These are phyloP conservation scores for Neurospora sublineolata DNA, from an alignment of 495 filamentous ascomycete genomes.

Conservation along the genomic window DNA sequence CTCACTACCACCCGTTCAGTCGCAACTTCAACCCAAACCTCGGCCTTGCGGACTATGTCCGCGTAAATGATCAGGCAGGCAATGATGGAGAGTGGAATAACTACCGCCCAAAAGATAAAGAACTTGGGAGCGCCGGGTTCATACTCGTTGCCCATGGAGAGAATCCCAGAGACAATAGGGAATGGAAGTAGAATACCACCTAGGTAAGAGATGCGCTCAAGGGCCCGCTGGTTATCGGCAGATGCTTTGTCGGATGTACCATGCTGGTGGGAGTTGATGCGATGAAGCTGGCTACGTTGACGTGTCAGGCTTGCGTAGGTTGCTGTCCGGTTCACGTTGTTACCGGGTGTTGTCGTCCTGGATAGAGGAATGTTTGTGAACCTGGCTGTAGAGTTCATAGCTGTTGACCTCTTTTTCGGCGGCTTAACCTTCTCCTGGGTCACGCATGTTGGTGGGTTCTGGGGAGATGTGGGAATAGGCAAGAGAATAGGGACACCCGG, in stretches of 20 bases:
- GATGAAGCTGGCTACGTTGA: not conserved
- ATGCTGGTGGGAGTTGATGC: not conserved
- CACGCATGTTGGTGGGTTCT: not conserved
- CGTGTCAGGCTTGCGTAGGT: not conserved
- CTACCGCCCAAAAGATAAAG: constrained; percentile 31
- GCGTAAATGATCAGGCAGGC: constrained; percentile 30
- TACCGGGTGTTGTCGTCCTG: not conserved
- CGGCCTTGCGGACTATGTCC: constrained; percentile 30
- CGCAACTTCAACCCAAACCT: constrained; percentile 34
- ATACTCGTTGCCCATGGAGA: constrained; percentile 30
- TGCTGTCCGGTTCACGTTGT: not conserved
- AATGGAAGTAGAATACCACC: constrained; percentile 32
- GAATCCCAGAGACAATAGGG: constrained; percentile 29
- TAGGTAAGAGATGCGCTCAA: constrained; percentile 32
- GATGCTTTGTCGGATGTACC: not conserved
- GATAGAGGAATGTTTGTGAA: not conserved
- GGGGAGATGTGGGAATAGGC: not conserved
- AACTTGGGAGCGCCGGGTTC: constrained; percentile 22
- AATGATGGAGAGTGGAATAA: constrained; percentile 21
- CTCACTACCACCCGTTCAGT: constrained; percentile 9
- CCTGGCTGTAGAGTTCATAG: not conserved
- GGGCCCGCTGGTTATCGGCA: constrained; percentile 24
- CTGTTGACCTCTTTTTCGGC: not conserved
- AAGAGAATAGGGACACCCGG: not conserved
- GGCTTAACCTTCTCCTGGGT: not conserved